phyloP scores from a whole-genome alignment of 2,329 filamentous ascomycete species.

The Penicillium sp. region DNA sequence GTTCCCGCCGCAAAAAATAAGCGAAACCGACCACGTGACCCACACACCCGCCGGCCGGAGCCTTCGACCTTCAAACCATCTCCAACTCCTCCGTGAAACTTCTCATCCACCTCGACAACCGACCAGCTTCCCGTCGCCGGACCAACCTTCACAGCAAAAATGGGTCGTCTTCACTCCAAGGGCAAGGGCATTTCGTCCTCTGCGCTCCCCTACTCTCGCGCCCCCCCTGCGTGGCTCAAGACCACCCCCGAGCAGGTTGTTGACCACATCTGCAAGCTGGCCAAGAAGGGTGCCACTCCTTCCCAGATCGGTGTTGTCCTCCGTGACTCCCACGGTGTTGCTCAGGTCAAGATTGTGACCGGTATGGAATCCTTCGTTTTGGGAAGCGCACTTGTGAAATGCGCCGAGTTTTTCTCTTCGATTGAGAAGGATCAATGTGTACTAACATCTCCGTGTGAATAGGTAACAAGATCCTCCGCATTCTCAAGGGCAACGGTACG shows the following conservation, averaged over 20 bases:
- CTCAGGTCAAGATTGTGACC: conserved; percentile 96
- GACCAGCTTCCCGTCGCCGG: conserved; percentile 28
- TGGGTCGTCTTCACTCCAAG: conserved; percentile 93
- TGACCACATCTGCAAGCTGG: conserved; percentile 98
- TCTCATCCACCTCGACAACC: conserved; percentile 36
- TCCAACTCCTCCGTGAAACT: conserved; percentile 20
- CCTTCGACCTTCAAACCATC: conserved; percentile 10
- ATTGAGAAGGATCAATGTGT: conserved; percentile 6
- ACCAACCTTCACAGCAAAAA: conserved; percentile 32
- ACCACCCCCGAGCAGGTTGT: conserved; percentile 97
- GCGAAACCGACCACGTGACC: conserved; percentile 33
- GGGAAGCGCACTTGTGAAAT: neutral
- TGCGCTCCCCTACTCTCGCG: conserved; percentile 95
- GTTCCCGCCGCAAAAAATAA: conserved; percentile 21
- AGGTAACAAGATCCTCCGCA: conserved; percentile 99
- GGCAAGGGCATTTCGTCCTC: conserved; percentile 99
- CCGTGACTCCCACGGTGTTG: conserved; percentile 96
- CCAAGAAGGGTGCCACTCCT: conserved; percentile 97
- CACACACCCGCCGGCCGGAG: conserved; percentile 25
- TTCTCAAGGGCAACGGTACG: conserved; percentile 96
- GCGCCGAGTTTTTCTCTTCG: neutral
- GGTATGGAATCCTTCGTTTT: conserved; percentile 60
- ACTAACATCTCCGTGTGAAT: conserved; percentile 44
- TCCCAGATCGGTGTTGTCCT: conserved; percentile 99
- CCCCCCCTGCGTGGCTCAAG: conserved; percentile 93